phyloP scores from a whole-genome alignment of 768 basidiomycete genomes.

The Pulveroboletus frians region DNA sequence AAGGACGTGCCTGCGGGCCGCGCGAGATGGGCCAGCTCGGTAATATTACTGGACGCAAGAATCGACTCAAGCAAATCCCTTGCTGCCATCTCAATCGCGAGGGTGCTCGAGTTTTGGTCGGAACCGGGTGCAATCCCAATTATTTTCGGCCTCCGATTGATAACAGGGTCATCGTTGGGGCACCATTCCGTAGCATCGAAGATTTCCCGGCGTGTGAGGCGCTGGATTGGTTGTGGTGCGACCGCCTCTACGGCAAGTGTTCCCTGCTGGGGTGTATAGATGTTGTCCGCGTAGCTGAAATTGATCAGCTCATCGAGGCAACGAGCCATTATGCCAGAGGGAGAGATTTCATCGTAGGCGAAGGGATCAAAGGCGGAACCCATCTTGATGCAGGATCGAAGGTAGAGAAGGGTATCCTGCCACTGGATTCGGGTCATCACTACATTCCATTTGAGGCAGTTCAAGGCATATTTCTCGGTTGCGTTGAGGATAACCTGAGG shows the following conservation, averaged over 20 bases:
- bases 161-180: constrained; percentile 27
- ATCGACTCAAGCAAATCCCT: constrained; percentile 28
- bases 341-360: constrained; percentile 11
- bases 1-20: constrained; percentile 20
- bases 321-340: constrained; percentile 13
- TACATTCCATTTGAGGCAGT: constrained; percentile 21
- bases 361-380: constrained; percentile 24
- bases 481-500: constrained; percentile 21
- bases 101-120: constrained; percentile 1
- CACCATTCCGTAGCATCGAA: constrained; percentile 24
- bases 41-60: constrained; percentile 11
- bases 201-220: constrained; percentile 6
- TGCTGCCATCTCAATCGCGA: constrained; percentile 15
- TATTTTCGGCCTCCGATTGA: constrained; percentile 25
- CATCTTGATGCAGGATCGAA: constrained; percentile 25
- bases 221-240: constrained; percentile 13
- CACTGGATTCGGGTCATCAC: constrained; percentile 17
- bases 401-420: constrained; percentile 19
- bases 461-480: constrained; percentile 20
- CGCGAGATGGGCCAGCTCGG: constrained; percentile 1
- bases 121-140: constrained; percentile 29
- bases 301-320: constrained; percentile 19
- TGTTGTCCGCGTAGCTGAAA: constrained; percentile 3
- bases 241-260: constrained; percentile 3
- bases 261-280: not conserved